Evolutionary conservation across 441 rosid genomes (phyloP).

Genomic region (Mallotus repandus): DNA sequence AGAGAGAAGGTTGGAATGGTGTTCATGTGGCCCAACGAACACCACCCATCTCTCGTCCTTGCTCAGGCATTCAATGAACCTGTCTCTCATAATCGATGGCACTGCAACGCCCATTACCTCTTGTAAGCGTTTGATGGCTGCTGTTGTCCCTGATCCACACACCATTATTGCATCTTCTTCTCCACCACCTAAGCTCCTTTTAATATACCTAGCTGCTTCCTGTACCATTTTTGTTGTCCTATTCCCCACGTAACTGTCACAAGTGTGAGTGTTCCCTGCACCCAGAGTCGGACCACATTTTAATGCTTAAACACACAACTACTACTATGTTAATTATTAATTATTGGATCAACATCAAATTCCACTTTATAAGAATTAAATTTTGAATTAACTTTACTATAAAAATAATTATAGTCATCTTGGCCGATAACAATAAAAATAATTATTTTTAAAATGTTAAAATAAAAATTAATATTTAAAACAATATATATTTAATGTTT

Average conservation of each 20-base stretch:
- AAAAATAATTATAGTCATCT: too few species aligned
- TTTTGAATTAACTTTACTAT: too few species aligned
- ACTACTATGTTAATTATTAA: too few species aligned
- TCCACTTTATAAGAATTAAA: too few species aligned
- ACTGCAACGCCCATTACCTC: constrained; percentile 59
- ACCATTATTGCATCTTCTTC: constrained; percentile 47
- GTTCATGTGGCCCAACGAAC: constrained; percentile 66
- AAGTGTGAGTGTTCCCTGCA: constrained; percentile 58
- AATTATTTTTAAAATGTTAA: too few species aligned
- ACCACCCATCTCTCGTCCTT: constrained; percentile 59
- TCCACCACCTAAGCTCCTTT: constrained; percentile 49
- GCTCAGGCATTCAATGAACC: constrained; percentile 29
- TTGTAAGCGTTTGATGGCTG: constrained; percentile 58
- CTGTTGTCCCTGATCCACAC: constrained; percentile 63
- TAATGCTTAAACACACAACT: too few species aligned
- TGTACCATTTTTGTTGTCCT: constrained; percentile 48
- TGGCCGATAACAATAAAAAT: too few species aligned
- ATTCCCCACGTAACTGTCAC: constrained; percentile 50
- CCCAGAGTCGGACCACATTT: not conserved
- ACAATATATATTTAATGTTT: too few species aligned
- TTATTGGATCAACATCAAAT: too few species aligned
- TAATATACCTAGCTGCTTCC: constrained; percentile 47
- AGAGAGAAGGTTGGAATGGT: constrained; percentile 65
- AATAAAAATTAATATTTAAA: too few species aligned
- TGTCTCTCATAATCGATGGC: constrained; percentile 45